Evolutionary conservation across 805 yeast genomes (phyloP).

Genomic region (Sugiyamaella marilandica): DNA sequence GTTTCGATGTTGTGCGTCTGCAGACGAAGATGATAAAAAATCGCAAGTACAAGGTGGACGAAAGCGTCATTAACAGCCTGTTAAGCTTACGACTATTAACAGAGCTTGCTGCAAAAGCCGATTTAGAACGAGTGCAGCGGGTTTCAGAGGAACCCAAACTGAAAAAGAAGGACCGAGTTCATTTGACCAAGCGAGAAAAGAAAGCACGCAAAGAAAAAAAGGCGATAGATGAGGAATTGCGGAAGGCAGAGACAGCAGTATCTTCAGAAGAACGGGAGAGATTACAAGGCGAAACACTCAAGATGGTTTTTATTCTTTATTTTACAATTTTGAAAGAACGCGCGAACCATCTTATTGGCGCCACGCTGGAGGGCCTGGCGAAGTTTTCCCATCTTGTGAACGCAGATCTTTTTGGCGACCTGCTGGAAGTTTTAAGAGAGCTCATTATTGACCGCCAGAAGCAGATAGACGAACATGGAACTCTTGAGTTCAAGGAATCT

Average conservation of each 20-base stretch:
- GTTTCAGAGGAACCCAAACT: conserved; percentile 43
- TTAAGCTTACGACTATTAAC: conserved; percentile 50
- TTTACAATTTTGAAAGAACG: conserved; percentile 67
- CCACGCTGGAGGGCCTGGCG: conserved; percentile 88
- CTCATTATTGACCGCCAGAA: conserved; percentile 50
- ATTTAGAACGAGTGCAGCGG: conserved; percentile 37
- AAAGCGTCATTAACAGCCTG: conserved; percentile 68
- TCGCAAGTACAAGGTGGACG: conserved; percentile 76
- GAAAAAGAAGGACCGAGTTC: conserved; percentile 84
- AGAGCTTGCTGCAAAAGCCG: conserved; percentile 35
- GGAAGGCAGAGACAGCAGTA: conserved; percentile 79
- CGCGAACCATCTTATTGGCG: conserved; percentile 65
- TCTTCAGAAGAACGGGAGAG: conserved; percentile 83
- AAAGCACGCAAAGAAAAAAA: conserved; percentile 83
- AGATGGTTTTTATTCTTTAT: conserved; percentile 65
- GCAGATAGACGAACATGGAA: conserved; percentile 41
- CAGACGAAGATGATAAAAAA: conserved; percentile 66
- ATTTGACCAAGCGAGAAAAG: conserved; percentile 83
- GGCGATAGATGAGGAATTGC: conserved; percentile 83
- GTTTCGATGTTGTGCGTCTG: conserved; percentile 66
- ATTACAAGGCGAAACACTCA: conserved; percentile 78
- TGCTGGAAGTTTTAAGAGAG: conserved; percentile 83
- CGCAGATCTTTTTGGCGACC: conserved; percentile 87
- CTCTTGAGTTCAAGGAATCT: conserved; percentile 40
- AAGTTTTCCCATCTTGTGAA: conserved; percentile 89